Percentiles rank a stretch among this genome's conserved stretches.
These are phyloP conservation scores for Tuber melanosporum DNA, from an alignment of 495 filamentous ascomycete species.

Conservation along the genomic window DNA sequence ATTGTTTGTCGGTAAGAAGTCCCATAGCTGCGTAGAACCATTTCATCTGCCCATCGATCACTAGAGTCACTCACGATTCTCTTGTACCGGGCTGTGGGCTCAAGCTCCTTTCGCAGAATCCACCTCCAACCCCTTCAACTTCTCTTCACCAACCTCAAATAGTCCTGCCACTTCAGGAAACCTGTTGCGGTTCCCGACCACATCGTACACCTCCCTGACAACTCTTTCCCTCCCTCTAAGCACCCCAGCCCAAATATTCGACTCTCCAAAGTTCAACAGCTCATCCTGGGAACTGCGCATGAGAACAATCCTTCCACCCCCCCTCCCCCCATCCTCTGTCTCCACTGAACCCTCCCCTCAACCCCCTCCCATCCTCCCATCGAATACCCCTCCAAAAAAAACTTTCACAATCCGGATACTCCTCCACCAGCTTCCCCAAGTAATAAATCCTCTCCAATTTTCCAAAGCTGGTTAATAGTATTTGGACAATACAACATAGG, in stretches of 20 bases:
- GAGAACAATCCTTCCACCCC: slow-evolving; percentile 48
- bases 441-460: too few species aligned
- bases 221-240: not conserved
- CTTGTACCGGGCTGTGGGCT: not conserved
- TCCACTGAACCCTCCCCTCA: slow-evolving; percentile 51
- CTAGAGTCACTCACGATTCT: not conserved
- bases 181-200: slow-evolving; percentile 56
- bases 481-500: too few species aligned
- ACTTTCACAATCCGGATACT: slow-evolving; percentile 53
- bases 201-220: slow-evolving; percentile 45
- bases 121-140: not conserved
- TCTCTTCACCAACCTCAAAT: slow-evolving; percentile 34
- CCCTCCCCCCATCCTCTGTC: slow-evolving; percentile 38
- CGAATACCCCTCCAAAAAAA: slow-evolving; percentile 62
- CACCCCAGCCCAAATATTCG: slow-evolving; percentile 36
- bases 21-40: not conserved
- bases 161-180: slow-evolving; percentile 53
- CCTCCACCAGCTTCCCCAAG: slow-evolving; percentile 50
- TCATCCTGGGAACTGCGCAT: too few species aligned
- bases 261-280: slow-evolving; percentile 45
- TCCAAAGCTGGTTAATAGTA: too few species aligned
- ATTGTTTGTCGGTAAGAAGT: not conserved
- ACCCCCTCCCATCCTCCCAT: slow-evolving; percentile 48
- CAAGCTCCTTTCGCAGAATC: not conserved
- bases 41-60: too few species aligned